These are phyloP conservation scores for Moringa oleifera DNA, from an alignment of 345 rosid genomes.

Conservation along the genomic window DNA sequence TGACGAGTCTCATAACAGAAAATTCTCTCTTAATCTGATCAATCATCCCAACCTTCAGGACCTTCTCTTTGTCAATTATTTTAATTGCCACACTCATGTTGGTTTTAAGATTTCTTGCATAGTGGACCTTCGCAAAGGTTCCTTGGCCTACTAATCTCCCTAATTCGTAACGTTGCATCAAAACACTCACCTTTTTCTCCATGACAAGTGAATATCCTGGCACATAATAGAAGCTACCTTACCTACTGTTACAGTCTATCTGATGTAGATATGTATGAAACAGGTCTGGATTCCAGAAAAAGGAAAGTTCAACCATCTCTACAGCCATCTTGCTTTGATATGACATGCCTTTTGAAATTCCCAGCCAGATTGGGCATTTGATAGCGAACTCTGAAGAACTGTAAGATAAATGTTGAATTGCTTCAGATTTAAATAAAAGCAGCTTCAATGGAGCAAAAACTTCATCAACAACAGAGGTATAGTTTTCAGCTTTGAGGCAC, in stretches of 20 bases:
- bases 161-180: constrained; percentile 75
- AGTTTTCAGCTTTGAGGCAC: constrained; percentile 54
- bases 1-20: constrained; percentile 66
- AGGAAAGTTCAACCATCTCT: constrained; percentile 26
- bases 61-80: constrained; percentile 71
- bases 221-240: constrained; percentile 3
- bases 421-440: constrained; percentile 22
- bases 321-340: constrained; percentile 22
- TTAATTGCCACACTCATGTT: constrained; percentile 71
- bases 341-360: constrained; percentile 1
- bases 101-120: constrained; percentile 56
- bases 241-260: constrained; percentile 8
- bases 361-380: constrained; percentile 6
- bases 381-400: constrained; percentile 10
- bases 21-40: constrained; percentile 89
- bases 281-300: constrained; percentile 2
- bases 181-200: constrained; percentile 56
- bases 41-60: constrained; percentile 63
- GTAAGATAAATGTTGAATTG: constrained; percentile 14
- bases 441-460: constrained; percentile 33
- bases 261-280: constrained; percentile 8
- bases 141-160: constrained; percentile 89
- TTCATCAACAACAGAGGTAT: constrained; percentile 24
- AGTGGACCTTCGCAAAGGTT: constrained; percentile 83
- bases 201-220: constrained; percentile 20